Base-by-base conservation (phyloP, 306 rosid species). In the Rubus idaeus region DNA sequence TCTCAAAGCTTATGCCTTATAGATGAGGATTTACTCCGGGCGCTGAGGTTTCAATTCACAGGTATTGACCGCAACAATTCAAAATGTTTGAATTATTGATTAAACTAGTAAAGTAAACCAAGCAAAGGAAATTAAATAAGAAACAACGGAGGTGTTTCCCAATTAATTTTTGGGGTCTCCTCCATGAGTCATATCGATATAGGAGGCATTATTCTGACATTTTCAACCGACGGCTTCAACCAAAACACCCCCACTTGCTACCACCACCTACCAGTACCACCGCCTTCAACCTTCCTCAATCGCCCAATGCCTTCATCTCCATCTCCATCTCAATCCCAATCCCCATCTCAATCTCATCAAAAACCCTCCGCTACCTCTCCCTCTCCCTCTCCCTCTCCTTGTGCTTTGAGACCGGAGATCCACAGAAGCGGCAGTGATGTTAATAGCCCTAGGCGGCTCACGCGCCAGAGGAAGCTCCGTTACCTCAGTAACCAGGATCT, bases 401-500 rank as follows among this genome's bases (percentile, higher is more conserved):
- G 63, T 21, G 13, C 14, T 51, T 6, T 10, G 37, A 46, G 46
- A 16, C 79, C 18, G 18, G 63, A 1, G 49, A 65, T 63, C 68
- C 6, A n/a, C 46, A 47, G 77, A 55, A 70, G 60, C 2, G 63
- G 71, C 53, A 71, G 58, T 69, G 77, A 11, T 75, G 77, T 61
- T 0, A 11, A 57, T 44, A 79, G 78, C 47, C 88, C 81, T 6
- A 85, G 91, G 50, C 81, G 91, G 77, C 90, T 95, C 58, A 92
- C 94, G 6, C 79, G 97, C 56, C 97, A 87, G 87, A 75, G 83
- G 75, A 88, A 70, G 80, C 93, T 90, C 55, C 84, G 90, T 3
- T 57, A 90, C 84, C 83, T 85, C 0, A 83, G 2, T 35, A 82
- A 86, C 20, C 75, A 72, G 12, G 97, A 84, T 23, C 55, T 82